These are phyloP conservation scores for Colletotrichum echinochloae DNA, from an alignment of 2,329 filamentous ascomycete species.

Conservation along the genomic window DNA sequence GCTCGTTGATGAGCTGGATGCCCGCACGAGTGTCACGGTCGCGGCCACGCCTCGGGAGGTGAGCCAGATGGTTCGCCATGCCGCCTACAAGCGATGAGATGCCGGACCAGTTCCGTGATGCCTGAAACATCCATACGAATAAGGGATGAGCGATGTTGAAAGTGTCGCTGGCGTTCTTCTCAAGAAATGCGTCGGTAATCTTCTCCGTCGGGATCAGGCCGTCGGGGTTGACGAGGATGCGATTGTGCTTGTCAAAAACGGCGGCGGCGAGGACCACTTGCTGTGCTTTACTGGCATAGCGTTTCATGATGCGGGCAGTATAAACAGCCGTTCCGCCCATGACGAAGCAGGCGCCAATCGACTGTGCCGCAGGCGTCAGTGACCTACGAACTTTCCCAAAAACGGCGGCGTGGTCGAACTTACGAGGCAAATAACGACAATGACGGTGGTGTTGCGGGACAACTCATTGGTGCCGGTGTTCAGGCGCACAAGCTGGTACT, in stretches of 20 bases:
- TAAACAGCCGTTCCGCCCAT: conserved; percentile 68
- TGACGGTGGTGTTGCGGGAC: conserved; percentile 74
- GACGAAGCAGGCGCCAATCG: conserved; percentile 70
- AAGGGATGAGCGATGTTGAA: conserved; percentile 82
- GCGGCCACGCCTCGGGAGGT: conserved; percentile 56
- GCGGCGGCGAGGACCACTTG: conserved; percentile 71
- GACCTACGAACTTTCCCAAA: not conserved
- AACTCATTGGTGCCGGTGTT: conserved; percentile 56
- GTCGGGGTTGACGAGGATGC: conserved; percentile 76
- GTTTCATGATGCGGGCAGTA: conserved; percentile 64
- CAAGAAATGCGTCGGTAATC: conserved; percentile 82
- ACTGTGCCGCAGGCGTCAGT: conserved; percentile 54
- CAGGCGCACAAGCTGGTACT: conserved; percentile 68
- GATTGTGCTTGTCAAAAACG: conserved; percentile 75
- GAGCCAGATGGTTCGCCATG: conserved; percentile 78
- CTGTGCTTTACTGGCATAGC: conserved; percentile 69
- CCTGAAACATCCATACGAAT: conserved; percentile 89
- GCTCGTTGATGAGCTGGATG: conserved; percentile 61
- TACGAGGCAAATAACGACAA: conserved; percentile 79
- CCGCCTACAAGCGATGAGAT: conserved; percentile 75
- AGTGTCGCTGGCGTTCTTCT: conserved; percentile 74
- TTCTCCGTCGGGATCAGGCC: conserved; percentile 78
- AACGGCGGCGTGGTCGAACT: conserved; percentile 45
- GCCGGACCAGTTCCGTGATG: conserved; percentile 80
- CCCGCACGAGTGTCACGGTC: conserved; percentile 54